Conservation (phyloP, 768 basidiomycete genomes). For the Artomyces pyxidatus region DNA sequence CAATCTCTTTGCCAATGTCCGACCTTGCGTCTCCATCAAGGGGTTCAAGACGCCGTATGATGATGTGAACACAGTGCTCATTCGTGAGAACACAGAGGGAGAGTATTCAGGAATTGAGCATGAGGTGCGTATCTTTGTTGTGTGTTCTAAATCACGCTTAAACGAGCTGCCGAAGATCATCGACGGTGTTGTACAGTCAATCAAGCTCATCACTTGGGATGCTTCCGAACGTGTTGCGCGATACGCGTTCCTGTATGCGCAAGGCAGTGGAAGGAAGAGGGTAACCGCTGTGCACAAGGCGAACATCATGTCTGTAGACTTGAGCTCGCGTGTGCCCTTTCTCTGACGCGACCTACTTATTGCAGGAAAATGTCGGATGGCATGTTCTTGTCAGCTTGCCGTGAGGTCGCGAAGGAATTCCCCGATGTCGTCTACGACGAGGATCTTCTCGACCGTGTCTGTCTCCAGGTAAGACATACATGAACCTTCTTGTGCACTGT, state of each 20-base stretch:
- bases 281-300: conserved; percentile 99
- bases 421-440: conserved; percentile 93
- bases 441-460: conserved; percentile 93
- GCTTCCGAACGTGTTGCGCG: conserved; percentile 98
- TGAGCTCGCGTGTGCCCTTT: conserved; percentile 2
- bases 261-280: conserved; percentile 73
- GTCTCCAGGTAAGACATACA: conserved; percentile 59
- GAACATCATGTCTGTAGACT: conserved; percentile 77
- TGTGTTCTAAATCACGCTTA: conserved; percentile 4
- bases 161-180: conserved; percentile 51
- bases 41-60: conserved; percentile 99
- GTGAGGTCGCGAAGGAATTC: conserved; percentile 92
- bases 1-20: conserved; percentile 97
- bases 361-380: conserved; percentile 99
- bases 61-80: conserved; percentile 95
- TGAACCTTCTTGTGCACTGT: neutral
- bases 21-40: conserved; percentile 91
- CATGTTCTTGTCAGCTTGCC: conserved; percentile 97
- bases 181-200: conserved; percentile 97
- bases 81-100: conserved; percentile 99
- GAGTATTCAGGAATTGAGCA: conserved; percentile 99
- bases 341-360: neutral
- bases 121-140: conserved; percentile 41
- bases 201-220: conserved; percentile 99
- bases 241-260: conserved; percentile 98